Percentiles rank a stretch among this genome's conserved stretches.
Conservation (phyloP, 768 basidiomycete genomes). For the Sarcomyxa edulis region DNA sequence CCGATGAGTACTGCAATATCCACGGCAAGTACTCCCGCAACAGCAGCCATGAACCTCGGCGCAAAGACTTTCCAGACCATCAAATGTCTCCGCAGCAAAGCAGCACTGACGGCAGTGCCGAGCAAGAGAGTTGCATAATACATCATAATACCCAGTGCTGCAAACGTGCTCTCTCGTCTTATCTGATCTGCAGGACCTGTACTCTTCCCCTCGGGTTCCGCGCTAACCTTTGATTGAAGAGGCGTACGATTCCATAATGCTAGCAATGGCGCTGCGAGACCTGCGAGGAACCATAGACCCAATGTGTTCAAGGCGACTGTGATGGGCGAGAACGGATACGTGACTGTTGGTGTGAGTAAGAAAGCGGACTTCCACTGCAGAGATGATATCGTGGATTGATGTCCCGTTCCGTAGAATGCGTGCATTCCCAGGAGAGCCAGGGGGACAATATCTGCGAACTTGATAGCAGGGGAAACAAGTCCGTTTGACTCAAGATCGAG, state of each 20-base stretch:
- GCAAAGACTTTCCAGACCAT: conserved; percentile 99
- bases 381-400: conserved; percentile 83
- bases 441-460: conserved; percentile 66
- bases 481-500: conserved; percentile 26
- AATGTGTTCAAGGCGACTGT: conserved; percentile 76
- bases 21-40: conserved; percentile 56
- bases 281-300: conserved; percentile 65
- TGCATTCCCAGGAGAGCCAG: conserved; percentile 74
- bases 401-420: conserved; percentile 84
- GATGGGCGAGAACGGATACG: conserved; percentile 68
- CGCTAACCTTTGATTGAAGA: conserved; percentile 11
- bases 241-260: conserved; percentile 85
- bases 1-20: conserved; percentile 68
- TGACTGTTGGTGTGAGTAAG: conserved; percentile 62
- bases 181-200: conserved; percentile 17
- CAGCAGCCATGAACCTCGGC: conserved; percentile 86
- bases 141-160: conserved; percentile 58
- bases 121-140: conserved; percentile 66
- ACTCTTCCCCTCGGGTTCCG: conserved; percentile 2
- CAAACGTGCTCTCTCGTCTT: conserved; percentile 39
- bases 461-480: conserved; percentile 25
- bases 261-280: conserved; percentile 61
- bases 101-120: conserved; percentile 67
- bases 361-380: conserved; percentile 97
- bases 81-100: conserved; percentile 74